Conservation (phyloP, 169 alveolate genomes). For the Plasmodium gonderi region DNA sequence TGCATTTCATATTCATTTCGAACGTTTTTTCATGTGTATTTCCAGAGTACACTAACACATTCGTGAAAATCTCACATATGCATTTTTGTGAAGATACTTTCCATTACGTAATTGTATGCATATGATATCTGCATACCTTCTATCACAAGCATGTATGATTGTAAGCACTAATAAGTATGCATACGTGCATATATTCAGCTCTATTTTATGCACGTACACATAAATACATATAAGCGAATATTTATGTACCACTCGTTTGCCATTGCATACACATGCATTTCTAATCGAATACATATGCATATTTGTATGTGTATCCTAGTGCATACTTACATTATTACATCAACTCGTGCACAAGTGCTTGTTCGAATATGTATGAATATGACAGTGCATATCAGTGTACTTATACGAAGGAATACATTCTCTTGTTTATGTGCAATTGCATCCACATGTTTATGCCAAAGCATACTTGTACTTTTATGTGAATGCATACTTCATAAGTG, state of each 20-base stretch:
- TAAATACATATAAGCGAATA: neutral
- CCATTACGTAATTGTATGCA: neutral
- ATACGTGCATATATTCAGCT: slow-evolving; percentile 5
- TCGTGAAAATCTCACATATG: neutral
- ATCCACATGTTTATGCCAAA: neutral
- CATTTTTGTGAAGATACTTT: slow-evolving; percentile 9
- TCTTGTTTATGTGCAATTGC: neutral
- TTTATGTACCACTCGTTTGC: neutral
- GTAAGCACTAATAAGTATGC: neutral
- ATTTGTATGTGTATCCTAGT: neutral
- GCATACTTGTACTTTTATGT: neutral
- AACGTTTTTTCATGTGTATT: neutral
- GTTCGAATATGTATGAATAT: neutral
- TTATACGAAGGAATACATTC: neutral
- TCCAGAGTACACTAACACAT: neutral
- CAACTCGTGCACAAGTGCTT: neutral
- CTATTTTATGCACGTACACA: neutral
- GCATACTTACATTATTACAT: neutral
- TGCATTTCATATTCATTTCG: neutral
- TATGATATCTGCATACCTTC: neutral
- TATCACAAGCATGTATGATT: neutral
- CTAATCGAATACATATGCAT: neutral
- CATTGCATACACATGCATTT: neutral
- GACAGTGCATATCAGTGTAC: neutral
- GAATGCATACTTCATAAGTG: neutral